phyloP scores from a whole-genome alignment of 2,329 filamentous ascomycete species.

The Fusarium zealandicum region DNA sequence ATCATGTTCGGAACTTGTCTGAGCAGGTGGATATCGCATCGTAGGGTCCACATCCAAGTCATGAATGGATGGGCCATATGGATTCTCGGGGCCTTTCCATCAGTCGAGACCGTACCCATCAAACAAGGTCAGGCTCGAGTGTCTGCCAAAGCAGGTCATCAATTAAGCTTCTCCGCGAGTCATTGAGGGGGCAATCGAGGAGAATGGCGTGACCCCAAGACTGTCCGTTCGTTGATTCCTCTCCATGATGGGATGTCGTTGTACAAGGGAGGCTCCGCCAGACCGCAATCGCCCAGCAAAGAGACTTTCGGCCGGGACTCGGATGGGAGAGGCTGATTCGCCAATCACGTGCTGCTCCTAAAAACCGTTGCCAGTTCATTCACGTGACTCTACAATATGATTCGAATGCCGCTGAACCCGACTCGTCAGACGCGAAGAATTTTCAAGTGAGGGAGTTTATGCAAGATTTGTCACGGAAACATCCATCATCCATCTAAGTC shows the following conservation, averaged over 20 bases:
- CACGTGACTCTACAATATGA: conserved; percentile 25
- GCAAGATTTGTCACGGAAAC: conserved; percentile 20
- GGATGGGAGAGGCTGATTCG: not conserved
- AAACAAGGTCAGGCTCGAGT: conserved; percentile 31
- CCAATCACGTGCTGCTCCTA: conserved; percentile 14
- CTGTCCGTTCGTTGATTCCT: not conserved
- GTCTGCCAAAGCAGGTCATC: conserved; percentile 7
- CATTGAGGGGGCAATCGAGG: not conserved
- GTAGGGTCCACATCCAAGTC: conserved; percentile 20
- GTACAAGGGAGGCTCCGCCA: conserved; percentile 2
- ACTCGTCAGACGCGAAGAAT: conserved; percentile 23
- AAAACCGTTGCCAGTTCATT: not conserved
- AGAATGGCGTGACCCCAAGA: not conserved
- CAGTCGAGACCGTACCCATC: conserved; percentile 19
- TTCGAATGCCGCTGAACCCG: conserved; percentile 15
- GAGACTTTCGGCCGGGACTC: conserved; percentile 12
- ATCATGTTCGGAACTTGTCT: conserved; percentile 9
- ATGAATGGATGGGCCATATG: conserved; percentile 9
- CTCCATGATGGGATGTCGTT: not conserved
- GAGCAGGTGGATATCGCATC: conserved; percentile 30
- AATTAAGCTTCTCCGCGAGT: conserved; percentile 25
- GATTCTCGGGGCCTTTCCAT: not conserved
- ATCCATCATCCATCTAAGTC: not conserved
- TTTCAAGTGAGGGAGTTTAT: conserved; percentile 9
- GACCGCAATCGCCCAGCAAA: not conserved